Conservation (phyloP, 805 yeast genomes). For the Wickerhamiella allomyrinae region DNA sequence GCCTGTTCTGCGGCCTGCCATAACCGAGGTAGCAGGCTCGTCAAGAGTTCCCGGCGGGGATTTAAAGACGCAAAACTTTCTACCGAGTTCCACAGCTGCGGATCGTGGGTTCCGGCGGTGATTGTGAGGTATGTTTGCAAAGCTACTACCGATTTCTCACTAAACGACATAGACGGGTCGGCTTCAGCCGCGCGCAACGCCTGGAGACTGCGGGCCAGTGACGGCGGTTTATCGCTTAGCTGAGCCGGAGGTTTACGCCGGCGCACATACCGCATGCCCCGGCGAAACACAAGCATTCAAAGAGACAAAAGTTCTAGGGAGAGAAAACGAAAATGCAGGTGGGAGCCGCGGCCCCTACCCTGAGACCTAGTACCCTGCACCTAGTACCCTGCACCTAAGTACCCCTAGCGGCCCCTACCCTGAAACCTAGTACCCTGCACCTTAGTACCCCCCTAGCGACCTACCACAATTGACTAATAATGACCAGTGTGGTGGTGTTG, state of each 20-base stretch:
- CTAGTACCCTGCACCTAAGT: no score
- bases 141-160: background rate
- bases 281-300: background rate
- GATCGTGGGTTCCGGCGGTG: background rate
- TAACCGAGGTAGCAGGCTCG: background rate
- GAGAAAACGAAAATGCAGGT: no score
- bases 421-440: no score
- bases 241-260: background rate
- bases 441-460: background rate
- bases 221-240: background rate
- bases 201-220: background rate
- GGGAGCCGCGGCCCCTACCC: no score
- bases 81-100: background rate
- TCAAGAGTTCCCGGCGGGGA: background rate
- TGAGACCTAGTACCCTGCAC: no score
- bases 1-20: background rate
- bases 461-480: slow-evolving; percentile 2
- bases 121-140: background rate
- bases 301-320: no score
- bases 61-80: background rate
- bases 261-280: slow-evolving; percentile 1
- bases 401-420: no score
- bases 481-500: slow-evolving; percentile 27
- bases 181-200: background rate
- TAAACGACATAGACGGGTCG: background rate